Base-by-base conservation (phyloP, 805 yeast genomes). In the Yarrowia osloensis region DNA sequence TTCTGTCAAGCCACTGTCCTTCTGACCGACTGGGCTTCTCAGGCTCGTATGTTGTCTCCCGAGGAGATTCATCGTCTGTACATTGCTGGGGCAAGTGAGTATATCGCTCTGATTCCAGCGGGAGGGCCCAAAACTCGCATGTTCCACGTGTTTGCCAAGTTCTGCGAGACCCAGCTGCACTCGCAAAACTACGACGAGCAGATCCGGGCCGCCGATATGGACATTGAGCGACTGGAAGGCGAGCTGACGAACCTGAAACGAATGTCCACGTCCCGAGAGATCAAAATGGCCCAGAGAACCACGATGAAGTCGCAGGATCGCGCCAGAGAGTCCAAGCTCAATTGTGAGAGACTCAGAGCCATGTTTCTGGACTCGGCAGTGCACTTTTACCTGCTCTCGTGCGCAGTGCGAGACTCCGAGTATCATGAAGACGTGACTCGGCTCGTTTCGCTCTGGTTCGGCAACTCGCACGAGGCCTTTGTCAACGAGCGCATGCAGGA, bases 381-480 rank as follows among this genome's bases (percentile, higher is more conserved):
- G 2, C 19, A 40, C 8, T 57, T 57, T 12, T 57, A 57, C 22
- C 39, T 57, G n/a, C 37, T 35, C 13, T 57, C 63, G 4, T 39
- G 49, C 19, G 63, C 49, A 2, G 63, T 40, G 1, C 26, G 44
- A 4, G 63, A 57, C 63, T 33, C 63, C 1, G 28, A 29, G 37
- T 79, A 74, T 68, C 83, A 81, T 65, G 86, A 84, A 68, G 88
- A 85, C 62, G 78, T 88, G 31, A 96, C 91, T 73, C 84, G 90
- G 67, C 88, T 93, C 69, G 88, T 93, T 75, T 89, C 93, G 0
- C 75, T 94, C 12, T 94, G 98, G 96, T 80, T 94, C 44, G 89
- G 88, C 69, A 82, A 85, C 70, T 81, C 86, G 2, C 74, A 75
- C 6, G 80, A 80, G 37, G 81, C 76, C 1, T 75, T 73, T 0